These are phyloP conservation scores for Ganoderma leucocontextum DNA, from an alignment of 1,284 basidiomycete species.

Conservation along the genomic window DNA sequence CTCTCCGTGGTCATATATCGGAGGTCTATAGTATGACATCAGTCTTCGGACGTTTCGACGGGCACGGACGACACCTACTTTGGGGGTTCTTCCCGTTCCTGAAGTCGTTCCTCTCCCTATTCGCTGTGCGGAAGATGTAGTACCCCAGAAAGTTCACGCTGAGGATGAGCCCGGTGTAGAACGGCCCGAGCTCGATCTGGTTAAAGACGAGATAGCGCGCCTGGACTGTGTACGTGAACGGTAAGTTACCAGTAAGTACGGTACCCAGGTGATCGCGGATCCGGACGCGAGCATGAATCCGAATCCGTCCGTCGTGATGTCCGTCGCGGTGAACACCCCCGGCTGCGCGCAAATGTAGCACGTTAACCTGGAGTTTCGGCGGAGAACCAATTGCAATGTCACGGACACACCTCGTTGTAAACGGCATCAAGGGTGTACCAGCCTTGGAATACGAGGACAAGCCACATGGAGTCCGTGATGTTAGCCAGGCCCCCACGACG, in stretches of 20 bases:
- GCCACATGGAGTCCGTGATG: slow-evolving; percentile 92
- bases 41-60: background rate
- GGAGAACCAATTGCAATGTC: background rate
- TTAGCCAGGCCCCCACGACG: slow-evolving; percentile 68
- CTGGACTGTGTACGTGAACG: slow-evolving; percentile 92
- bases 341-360: slow-evolving; percentile 49
- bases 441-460: slow-evolving; percentile 87
- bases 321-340: slow-evolving; percentile 93
- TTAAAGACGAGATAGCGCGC: slow-evolving; percentile 93
- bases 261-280: slow-evolving; percentile 94
- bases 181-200: slow-evolving; percentile 80
- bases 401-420: slow-evolving; percentile 81
- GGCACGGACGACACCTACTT: background rate
- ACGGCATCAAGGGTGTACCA: slow-evolving; percentile 91
- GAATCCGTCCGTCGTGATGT: slow-evolving; percentile 96
- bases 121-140: slow-evolving; percentile 91
- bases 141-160: slow-evolving; percentile 82
- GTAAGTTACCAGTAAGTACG: too few species aligned
- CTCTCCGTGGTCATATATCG: slow-evolving; percentile 85
- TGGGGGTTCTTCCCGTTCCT: slow-evolving; percentile 34
- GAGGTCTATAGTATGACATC: slow-evolving; percentile 63
- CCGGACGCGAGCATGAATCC: slow-evolving; percentile 98
- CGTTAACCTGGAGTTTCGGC: background rate
- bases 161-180: slow-evolving; percentile 70
- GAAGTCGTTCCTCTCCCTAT: slow-evolving; percentile 94